phyloP scores from a whole-genome alignment of 345 rosid species.

The Psidium friedrichsthalianum region DNA sequence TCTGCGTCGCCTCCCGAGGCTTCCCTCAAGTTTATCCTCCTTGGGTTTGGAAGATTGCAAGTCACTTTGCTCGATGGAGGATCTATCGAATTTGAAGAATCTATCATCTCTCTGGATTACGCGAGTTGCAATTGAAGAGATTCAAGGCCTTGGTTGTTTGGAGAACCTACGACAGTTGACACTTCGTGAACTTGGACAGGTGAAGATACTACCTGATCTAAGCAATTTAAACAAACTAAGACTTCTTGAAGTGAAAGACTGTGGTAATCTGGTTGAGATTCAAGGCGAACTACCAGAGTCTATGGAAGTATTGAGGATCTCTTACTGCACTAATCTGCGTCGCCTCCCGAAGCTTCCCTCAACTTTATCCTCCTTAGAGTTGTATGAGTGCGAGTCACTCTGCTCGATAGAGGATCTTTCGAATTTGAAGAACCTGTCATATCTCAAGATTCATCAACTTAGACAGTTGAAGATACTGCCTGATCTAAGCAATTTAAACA shows the following conservation, averaged over 20 bases:
- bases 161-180: not conserved
- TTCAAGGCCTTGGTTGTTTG: not conserved
- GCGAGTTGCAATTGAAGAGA: rapidly evolving
- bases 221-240: not conserved
- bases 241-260: rapidly evolving
- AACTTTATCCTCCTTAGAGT: not conserved
- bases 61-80: not conserved
- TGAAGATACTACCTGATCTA: not conserved
- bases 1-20: not conserved
- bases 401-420: too few species aligned
- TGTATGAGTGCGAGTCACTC: too few species aligned
- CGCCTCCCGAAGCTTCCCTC: not conserved
- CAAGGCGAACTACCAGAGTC: not conserved
- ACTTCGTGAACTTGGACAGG: not conserved
- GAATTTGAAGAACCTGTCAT: too few species aligned
- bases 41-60: rapidly evolving
- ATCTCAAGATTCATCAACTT: not conserved
- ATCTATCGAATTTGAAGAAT: not conserved
- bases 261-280: not conserved
- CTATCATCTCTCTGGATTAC: rapidly evolving
- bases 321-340: not conserved
- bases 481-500: not conserved
- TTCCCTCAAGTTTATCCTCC: not conserved
- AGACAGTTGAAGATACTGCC: not conserved
- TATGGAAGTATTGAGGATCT: too few species aligned